phyloP scores from a whole-genome alignment of 176 grass and related monocot species.

The Oryza coarctata region DNA sequence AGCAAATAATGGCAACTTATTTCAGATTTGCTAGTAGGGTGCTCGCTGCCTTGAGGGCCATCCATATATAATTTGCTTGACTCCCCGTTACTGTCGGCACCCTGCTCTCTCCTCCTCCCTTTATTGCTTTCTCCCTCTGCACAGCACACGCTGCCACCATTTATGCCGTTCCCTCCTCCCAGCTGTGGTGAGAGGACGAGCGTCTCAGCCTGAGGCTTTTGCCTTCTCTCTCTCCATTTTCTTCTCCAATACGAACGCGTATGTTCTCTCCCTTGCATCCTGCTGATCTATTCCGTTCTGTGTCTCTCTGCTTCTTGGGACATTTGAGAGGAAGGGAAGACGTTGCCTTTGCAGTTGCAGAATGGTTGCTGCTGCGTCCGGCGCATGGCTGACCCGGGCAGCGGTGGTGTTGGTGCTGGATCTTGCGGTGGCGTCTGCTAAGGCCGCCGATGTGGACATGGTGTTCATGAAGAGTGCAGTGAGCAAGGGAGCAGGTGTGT shows the following conservation, averaged over 20 bases:
- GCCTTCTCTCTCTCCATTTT: background rate
- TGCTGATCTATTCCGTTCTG: background rate
- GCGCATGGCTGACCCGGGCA: conserved; percentile 21
- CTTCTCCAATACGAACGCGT: background rate
- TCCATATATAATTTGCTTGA: conserved; percentile 51
- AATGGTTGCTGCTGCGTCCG: conserved; percentile 24
- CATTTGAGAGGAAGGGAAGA: background rate
- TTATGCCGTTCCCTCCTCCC: conserved; percentile 34
- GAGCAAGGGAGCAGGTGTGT: conserved; percentile 57
- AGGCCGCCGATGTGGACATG: conserved; percentile 51
- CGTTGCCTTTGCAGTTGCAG: background rate
- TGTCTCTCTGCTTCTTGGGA: background rate
- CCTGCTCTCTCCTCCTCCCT: background rate
- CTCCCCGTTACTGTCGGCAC: conserved; percentile 43
- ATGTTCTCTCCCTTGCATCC: background rate
- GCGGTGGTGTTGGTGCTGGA: conserved; percentile 17
- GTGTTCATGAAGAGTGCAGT: conserved; percentile 54
- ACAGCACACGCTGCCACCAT: conserved; percentile 19
- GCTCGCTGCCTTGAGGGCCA: conserved; percentile 7
- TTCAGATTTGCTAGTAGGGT: conserved; percentile 10
- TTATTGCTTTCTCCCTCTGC: conserved; percentile 6
- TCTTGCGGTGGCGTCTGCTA: conserved; percentile 9
- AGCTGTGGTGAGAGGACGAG: background rate
- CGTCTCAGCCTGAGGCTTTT: conserved; percentile 22
- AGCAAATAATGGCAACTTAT: background rate